Conservation (phyloP, 805 yeast genomes). For the Wickerhamiella kurtzmanii region DNA sequence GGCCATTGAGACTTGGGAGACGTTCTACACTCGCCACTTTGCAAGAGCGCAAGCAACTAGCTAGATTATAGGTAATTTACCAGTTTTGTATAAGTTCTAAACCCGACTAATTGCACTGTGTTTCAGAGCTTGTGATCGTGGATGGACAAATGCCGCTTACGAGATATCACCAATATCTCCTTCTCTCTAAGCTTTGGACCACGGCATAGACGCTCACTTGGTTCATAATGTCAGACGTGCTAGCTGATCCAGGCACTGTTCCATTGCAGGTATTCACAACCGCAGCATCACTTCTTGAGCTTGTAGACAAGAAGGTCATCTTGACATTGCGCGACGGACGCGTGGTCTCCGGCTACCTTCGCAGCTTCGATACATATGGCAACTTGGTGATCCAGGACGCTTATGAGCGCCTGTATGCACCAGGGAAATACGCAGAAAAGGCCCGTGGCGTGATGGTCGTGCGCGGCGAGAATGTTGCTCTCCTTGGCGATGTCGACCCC, state of each 20-base stretch:
- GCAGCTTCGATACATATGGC: constrained; percentile 90
- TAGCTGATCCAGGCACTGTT: constrained; percentile 24
- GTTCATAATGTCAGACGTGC: constrained; percentile 13
- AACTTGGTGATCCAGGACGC: constrained; percentile 88
- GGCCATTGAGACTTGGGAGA: constrained; percentile 35
- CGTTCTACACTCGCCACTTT: constrained; percentile 38
- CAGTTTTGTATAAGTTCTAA: too few species aligned
- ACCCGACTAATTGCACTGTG: too few species aligned
- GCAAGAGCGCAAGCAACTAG: neutral
- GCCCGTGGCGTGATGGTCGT: constrained; percentile 70
- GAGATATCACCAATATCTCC: too few species aligned
- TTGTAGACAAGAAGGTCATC: constrained; percentile 45
- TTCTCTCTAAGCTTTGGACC: too few species aligned
- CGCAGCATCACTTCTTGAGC: constrained; percentile 30
- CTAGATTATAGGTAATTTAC: too few species aligned
- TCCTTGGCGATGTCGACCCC: constrained; percentile 87
- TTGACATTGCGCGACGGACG: constrained; percentile 85
- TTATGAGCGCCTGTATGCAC: constrained; percentile 55
- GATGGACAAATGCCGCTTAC: too few species aligned
- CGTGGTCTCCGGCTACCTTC: constrained; percentile 69
- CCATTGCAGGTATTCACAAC: constrained; percentile 33
- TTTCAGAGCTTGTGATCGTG: too few species aligned
- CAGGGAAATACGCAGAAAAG: constrained; percentile 51
- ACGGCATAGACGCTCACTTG: neutral
- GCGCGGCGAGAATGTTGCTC: constrained; percentile 91